Base-by-base conservation (phyloP, 805 yeast genomes). In the Ogataea glucozyma region DNA sequence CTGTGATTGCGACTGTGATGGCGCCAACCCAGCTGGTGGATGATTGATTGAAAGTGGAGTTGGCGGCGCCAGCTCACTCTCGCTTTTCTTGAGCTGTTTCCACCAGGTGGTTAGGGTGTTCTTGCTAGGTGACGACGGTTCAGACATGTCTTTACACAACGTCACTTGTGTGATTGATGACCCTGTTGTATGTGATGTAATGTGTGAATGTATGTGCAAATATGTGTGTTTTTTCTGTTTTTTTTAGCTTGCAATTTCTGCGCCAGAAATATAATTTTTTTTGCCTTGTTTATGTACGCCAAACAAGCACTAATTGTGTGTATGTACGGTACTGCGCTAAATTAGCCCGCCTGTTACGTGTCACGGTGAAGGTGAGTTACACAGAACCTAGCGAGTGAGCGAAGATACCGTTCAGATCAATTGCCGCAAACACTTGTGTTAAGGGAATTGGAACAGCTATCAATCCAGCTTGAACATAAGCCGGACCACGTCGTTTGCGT, bases 91-190 rank as follows among this genome's bases (percentile, higher is more conserved):
- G 38, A 61, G 45, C 19, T 50, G 56, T 43, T 61, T 62, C 65
- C 65, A 60, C 66, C 64, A 60, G 36, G 48, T 48, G 6, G 62
- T 46, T 31, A 62, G 41, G 6, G 63, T 53, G 16, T 49, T 41
- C 39, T 57, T 58, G 36, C 54, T 56, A 17, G 61, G 56, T 7
- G 64, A 57, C 2, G 62, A 55, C 13, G 61, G 49, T 26, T 55
- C 53, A n/a, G 59, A 49, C 53, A 54, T 52, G 37, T 9, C 13
- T 26, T 14, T 20, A 20, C 21, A 17, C 30, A 5, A 31, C 22
- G 6, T 14, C 13, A 31, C 24, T 31, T 22, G 24, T 32, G 32
- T 21, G 20, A 21, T 30, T n/a, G n/a, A n/a, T n/a, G n/a, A n/a
- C n/a, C n/a, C n/a, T n/a, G n/a, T n/a, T n/a, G n/a, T n/a, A n/a